Percentiles rank a stretch among this genome's conserved stretches.
phyloP scores from a whole-genome alignment of 805 yeast species.

The Candida boidinii region DNA sequence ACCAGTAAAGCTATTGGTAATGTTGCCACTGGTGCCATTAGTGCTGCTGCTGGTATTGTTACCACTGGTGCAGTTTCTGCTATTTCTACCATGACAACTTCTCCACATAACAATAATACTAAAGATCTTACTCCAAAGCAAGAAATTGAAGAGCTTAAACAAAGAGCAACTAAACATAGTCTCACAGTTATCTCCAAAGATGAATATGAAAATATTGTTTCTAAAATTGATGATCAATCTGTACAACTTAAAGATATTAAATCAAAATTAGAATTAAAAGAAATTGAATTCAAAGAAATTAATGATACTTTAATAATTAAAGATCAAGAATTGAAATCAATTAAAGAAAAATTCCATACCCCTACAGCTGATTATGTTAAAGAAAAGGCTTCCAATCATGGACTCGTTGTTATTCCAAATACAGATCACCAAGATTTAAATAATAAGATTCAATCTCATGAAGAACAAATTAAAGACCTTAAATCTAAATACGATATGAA shows the following conservation, averaged over 20 bases:
- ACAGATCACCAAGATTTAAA: conserved; percentile 16
- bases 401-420: conserved; percentile 5
- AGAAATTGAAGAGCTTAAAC: conserved; percentile 7
- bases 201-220: conserved; percentile 1
- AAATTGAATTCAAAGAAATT: background rate
- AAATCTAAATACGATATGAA: background rate
- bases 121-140: too few species aligned
- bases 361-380: conserved; percentile 6
- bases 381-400: conserved; percentile 1
- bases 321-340: background rate
- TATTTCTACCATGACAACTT: too few species aligned
- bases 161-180: conserved; percentile 8
- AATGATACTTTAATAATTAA: conserved; percentile 1
- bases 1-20: too few species aligned
- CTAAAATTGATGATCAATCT: conserved; percentile 7
- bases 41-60: too few species aligned
- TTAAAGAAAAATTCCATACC: background rate
- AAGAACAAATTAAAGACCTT: conserved; percentile 2
- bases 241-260: conserved; percentile 8
- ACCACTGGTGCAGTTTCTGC: too few species aligned
- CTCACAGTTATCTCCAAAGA: conserved; percentile 2
- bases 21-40: too few species aligned
- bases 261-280: background rate
- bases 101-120: too few species aligned
- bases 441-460: conserved; percentile 6